Conservation (phyloP, 2,329 filamentous ascomycete genomes). For the Xylariaceae sp. region DNA sequence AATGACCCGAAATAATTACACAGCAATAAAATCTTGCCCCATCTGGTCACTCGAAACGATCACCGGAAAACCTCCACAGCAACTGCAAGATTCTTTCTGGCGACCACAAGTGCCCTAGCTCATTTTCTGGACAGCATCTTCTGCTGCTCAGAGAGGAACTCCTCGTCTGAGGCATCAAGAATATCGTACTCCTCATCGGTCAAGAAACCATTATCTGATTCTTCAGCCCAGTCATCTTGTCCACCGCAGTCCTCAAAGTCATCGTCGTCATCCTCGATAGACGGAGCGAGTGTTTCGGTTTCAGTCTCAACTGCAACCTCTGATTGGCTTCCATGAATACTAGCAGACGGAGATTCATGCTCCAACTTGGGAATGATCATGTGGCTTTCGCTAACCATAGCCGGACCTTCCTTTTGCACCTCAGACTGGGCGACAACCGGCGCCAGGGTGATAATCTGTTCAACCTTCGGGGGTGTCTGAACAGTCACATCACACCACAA, state of each 20-base stretch:
- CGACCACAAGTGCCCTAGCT: not conserved
- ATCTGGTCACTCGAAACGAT: conserved; percentile 1
- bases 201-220: conserved; percentile 79
- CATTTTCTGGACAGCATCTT: conserved; percentile 42
- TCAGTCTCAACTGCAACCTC: conserved; percentile 57
- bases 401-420: conserved; percentile 10
- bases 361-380: conserved; percentile 98
- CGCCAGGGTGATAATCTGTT: conserved; percentile 5
- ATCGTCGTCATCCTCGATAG: conserved; percentile 50
- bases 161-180: conserved; percentile 91
- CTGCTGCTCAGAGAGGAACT: conserved; percentile 67
- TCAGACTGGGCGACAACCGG: conserved; percentile 22
- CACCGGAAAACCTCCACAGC: conserved; percentile 3
- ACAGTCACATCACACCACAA: conserved; percentile 94
- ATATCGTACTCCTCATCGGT: conserved; percentile 99
- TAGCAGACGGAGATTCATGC: conserved; percentile 86
- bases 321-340: conserved; percentile 71
- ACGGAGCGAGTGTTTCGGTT: conserved; percentile 43
- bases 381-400: conserved; percentile 56
- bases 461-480: conserved; percentile 48
- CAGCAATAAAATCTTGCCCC: conserved; percentile 11
- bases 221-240: conserved; percentile 65
- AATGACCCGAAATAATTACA: conserved; percentile 18
- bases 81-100: not conserved
- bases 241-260: conserved; percentile 59